Conservation (phyloP, 179 eudicot species). For the Silene coronaria region DNA sequence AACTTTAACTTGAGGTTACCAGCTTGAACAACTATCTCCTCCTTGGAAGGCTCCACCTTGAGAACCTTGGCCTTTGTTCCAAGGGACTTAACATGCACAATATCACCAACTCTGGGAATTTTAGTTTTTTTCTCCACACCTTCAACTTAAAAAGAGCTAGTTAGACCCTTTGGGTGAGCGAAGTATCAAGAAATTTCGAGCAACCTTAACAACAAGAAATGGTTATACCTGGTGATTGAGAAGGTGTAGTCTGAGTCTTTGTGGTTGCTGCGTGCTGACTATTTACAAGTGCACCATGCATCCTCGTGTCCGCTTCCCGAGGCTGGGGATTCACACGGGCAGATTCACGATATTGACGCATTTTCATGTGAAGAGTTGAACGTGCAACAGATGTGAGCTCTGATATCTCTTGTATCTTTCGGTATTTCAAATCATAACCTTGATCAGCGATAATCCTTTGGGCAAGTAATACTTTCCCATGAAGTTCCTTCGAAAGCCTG, state of each 20-base stretch:
- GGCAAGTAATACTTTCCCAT: conserved; percentile 45
- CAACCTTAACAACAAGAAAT: conserved; percentile 1
- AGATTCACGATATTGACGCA: conserved; percentile 53
- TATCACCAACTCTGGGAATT: conserved; percentile 68
- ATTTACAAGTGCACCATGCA: conserved; percentile 1
- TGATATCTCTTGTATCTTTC: conserved; percentile 54
- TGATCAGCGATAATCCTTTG: conserved; percentile 53
- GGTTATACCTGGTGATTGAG: conserved; percentile 41
- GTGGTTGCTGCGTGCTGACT: conserved; percentile 22
- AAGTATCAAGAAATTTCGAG: neutral
- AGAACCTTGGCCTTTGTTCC: conserved; percentile 61
- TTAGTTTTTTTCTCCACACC: conserved; percentile 31
- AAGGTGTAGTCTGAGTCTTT: conserved; percentile 18
- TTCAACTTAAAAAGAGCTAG: conserved; percentile 11
- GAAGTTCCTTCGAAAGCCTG: conserved; percentile 68
- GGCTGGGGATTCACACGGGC: conserved; percentile 29
- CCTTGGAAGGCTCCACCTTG: conserved; percentile 63
- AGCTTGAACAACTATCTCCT: conserved; percentile 72
- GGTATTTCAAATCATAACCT: conserved; percentile 43
- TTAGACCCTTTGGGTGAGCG: neutral
- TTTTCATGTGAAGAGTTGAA: conserved; percentile 60
- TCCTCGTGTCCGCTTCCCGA: conserved; percentile 15
- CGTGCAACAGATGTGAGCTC: conserved; percentile 63
- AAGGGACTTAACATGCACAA: conserved; percentile 58
- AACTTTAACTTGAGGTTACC: conserved; percentile 77